Conservation (phyloP, 768 basidiomycete genomes). For the Hericium rajendrae region DNA sequence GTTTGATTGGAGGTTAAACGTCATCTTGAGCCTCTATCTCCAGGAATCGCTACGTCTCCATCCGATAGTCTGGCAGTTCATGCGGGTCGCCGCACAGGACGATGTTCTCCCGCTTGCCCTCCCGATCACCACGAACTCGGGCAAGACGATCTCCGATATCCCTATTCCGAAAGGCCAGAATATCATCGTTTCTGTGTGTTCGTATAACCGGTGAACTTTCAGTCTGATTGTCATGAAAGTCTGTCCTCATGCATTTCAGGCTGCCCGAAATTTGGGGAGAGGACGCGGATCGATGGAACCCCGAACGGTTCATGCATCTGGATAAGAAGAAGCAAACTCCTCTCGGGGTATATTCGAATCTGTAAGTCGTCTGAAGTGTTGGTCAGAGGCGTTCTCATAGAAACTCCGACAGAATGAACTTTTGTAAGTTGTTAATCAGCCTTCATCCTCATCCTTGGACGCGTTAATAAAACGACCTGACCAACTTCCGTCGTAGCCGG, state of each 20-base stretch:
- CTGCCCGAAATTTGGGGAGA: constrained; percentile 8
- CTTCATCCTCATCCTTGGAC: background rate
- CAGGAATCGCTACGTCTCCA: constrained; percentile 13
- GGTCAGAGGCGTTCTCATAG: background rate
- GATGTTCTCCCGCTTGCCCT: constrained; percentile 12
- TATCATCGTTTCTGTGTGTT: constrained; percentile 3
- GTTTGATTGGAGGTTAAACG: background rate
- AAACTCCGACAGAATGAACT: constrained; percentile 1
- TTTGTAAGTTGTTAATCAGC: background rate
- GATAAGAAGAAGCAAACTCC: background rate
- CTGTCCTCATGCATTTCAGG: background rate
- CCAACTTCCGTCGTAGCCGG: constrained; percentile 2
- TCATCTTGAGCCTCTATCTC: background rate
- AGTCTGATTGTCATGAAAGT: background rate
- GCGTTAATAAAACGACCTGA: background rate
- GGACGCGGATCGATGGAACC: constrained; percentile 8
- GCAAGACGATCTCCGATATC: constrained; percentile 3
- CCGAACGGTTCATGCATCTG: constrained; percentile 6
- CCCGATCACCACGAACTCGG: constrained; percentile 6
- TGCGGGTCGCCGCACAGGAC: constrained; percentile 5
- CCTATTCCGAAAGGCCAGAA: constrained; percentile 6
- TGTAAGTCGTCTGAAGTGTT: constrained; percentile 1
- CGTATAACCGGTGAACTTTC: constrained; percentile 5
- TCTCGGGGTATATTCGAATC: constrained; percentile 6
- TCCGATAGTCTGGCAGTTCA: constrained; percentile 6